These are phyloP conservation scores for Fusarium dlaminii DNA, from an alignment of 2,329 filamentous ascomycete genomes.

Conservation along the genomic window DNA sequence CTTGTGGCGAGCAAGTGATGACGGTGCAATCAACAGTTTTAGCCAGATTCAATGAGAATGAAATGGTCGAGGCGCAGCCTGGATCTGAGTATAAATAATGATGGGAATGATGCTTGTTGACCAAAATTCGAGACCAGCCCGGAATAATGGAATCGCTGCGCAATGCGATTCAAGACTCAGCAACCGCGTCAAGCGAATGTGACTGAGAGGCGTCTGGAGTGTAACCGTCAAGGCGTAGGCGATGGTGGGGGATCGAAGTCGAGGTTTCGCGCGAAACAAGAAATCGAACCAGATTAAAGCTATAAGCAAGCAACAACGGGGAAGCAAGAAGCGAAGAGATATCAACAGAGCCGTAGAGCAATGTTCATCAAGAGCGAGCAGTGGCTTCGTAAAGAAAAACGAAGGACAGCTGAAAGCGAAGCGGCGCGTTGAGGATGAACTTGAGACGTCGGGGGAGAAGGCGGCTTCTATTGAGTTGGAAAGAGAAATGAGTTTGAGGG, in stretches of 20 bases:
- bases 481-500: slow-evolving; percentile 42
- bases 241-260: slow-evolving; percentile 45
- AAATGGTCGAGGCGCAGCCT: slow-evolving; percentile 49
- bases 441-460: slow-evolving; percentile 37
- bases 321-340: slow-evolving; percentile 42
- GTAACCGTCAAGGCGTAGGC: slow-evolving; percentile 54
- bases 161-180: slow-evolving; percentile 47
- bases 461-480: slow-evolving; percentile 38
- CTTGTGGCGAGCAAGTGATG: background rate
- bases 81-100: slow-evolving; percentile 37
- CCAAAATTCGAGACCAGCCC: slow-evolving; percentile 61
- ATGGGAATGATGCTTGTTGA: slow-evolving; percentile 41
- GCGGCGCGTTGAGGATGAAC: slow-evolving; percentile 33
- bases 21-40: slow-evolving; percentile 11
- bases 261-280: slow-evolving; percentile 42
- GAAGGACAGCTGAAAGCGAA: slow-evolving; percentile 43
- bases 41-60: slow-evolving; percentile 14
- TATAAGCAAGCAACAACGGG: slow-evolving; percentile 56
- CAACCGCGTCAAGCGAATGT: slow-evolving; percentile 59
- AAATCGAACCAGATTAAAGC: slow-evolving; percentile 52
- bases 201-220: slow-evolving; percentile 45
- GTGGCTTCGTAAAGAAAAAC: slow-evolving; percentile 42
- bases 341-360: slow-evolving; percentile 41
- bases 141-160: slow-evolving; percentile 47
- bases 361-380: slow-evolving; percentile 41